Conservation (phyloP, 73 alveolate species). For the Durusdinium trenchii region DNA sequence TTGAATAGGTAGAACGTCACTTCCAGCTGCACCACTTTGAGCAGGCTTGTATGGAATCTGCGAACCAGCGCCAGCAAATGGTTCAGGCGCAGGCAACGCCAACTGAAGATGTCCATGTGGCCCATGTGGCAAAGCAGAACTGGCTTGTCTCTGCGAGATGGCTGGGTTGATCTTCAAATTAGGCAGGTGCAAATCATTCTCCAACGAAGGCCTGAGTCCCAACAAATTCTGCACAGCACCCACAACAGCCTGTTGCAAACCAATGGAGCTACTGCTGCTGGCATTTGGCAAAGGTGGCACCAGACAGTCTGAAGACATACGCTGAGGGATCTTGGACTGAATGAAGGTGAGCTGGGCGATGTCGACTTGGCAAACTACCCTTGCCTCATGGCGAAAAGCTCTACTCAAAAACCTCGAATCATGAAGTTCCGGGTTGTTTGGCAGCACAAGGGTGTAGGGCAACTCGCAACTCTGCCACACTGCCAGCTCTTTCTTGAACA, state of each 20-base stretch:
- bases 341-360: background rate
- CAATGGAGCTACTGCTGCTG: background rate
- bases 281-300: background rate
- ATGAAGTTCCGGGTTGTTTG: background rate
- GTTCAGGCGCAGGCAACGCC: background rate
- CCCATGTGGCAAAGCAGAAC: background rate
- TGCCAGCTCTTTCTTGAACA: background rate
- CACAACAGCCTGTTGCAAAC: background rate
- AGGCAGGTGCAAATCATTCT: background rate
- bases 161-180: background rate
- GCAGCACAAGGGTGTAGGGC: background rate
- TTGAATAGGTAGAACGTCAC: background rate
- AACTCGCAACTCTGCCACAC: background rate
- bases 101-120: too few species aligned
- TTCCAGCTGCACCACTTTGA: background rate
- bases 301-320: background rate
- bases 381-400: background rate
- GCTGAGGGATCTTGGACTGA: background rate
- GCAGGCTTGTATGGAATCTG: background rate
- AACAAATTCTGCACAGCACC: background rate
- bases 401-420: background rate
- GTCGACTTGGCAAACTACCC: background rate
- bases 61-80: background rate
- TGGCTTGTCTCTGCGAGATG: background rate
- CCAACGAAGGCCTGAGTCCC: background rate